Evolutionary conservation across 306 rosid species (phyloP).

Genomic region (Prunus campanulata): DNA sequence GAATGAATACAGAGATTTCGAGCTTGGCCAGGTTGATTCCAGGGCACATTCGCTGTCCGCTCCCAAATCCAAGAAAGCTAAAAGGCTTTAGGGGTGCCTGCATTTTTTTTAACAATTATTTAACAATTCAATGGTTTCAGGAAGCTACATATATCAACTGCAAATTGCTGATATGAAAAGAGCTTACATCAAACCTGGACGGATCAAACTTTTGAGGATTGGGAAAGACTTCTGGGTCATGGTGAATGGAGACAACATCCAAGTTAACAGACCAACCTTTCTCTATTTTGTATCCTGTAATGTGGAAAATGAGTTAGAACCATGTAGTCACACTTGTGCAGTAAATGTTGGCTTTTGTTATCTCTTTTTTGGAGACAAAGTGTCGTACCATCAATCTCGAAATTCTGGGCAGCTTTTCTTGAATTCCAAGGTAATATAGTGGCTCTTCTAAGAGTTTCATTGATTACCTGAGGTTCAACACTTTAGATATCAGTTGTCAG

Average conservation of each 20-base stretch:
- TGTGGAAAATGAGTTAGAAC: conserved; percentile 7
- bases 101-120: conserved; percentile 20
- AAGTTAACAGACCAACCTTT: conserved; percentile 81
- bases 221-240: conserved; percentile 56
- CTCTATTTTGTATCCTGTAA: conserved; percentile 64
- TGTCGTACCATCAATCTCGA: conserved; percentile 65
- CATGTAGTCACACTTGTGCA: not conserved
- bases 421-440: conserved; percentile 86
- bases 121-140: not conserved
- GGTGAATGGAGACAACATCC: conserved; percentile 90
- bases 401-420: conserved; percentile 82
- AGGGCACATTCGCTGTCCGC: conserved; percentile 90
- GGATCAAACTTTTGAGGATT: conserved; percentile 72
- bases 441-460: conserved; percentile 81
- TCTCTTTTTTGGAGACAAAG: not conserved
- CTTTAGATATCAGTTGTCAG: not conserved
- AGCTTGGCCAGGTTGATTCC: conserved; percentile 87
- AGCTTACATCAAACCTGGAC: conserved; percentile 74
- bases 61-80: conserved; percentile 84
- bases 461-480: conserved; percentile 50
- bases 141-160: not conserved
- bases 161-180: not conserved
- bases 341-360: not conserved
- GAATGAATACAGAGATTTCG: conserved; percentile 75
- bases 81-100: conserved; percentile 66